Evolutionary conservation across 306 rosid species (phyloP).

Genomic region (Vigna unguiculata): DNA sequence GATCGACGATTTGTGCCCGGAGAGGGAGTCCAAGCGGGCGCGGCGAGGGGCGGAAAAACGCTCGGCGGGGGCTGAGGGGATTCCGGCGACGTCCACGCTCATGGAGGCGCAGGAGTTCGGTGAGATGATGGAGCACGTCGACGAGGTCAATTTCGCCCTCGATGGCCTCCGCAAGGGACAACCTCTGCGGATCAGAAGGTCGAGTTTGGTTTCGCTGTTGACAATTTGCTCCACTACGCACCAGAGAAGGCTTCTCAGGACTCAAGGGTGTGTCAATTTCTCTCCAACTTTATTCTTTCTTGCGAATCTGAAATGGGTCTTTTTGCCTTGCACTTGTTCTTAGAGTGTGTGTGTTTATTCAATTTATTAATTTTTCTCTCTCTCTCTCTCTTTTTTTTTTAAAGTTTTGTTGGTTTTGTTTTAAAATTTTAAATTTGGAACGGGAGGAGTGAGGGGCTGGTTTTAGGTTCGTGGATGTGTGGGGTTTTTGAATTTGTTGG

Average conservation of each 20-base stretch:
- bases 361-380: neutral
- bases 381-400: neutral
- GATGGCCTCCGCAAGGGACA: conserved; percentile 90
- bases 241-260: conserved; percentile 85
- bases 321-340: neutral
- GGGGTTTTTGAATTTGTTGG: conserved; percentile 6
- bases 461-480: conserved; percentile 21
- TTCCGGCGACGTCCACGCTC: conserved; percentile 82
- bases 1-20: conserved; percentile 49
- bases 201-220: conserved; percentile 81
- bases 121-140: conserved; percentile 99
- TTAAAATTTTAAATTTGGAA: conserved; percentile 37
- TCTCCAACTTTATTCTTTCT: neutral
- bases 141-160: conserved; percentile 93
- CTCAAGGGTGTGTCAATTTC: conserved; percentile 78
- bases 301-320: conserved; percentile 14
- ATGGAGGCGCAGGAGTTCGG: conserved; percentile 99
- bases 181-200: conserved; percentile 93
- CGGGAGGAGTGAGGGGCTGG: neutral
- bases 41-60: conserved; percentile 24
- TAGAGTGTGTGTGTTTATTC: neutral
- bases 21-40: conserved; percentile 66
- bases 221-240: conserved; percentile 81
- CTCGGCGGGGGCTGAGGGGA: conserved; percentile 29
- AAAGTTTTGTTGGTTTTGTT: conserved; percentile 17